phyloP scores from a whole-genome alignment of 2,329 filamentous ascomycete species.

The Cladosporium sp. region DNA sequence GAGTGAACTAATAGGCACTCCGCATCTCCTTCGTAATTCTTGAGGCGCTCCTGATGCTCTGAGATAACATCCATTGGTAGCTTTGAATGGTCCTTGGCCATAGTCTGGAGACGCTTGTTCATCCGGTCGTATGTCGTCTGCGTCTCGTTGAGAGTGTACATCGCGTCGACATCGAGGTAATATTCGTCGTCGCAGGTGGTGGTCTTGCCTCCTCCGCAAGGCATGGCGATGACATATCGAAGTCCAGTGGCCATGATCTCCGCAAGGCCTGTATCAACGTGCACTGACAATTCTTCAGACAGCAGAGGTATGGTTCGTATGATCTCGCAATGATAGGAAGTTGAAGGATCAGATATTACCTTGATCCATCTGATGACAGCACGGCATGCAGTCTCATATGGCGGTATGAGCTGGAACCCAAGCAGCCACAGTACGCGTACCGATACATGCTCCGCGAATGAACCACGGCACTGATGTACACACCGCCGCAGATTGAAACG shows the following conservation, averaged over 20 bases:
- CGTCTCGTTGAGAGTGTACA: background rate
- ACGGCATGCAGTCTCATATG: background rate
- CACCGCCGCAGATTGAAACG: background rate
- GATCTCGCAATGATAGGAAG: background rate
- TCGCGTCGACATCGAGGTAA: background rate
- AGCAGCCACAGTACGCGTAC: background rate
- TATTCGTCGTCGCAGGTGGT: background rate
- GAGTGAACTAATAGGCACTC: background rate
- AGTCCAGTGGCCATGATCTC: background rate
- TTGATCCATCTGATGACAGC: background rate
- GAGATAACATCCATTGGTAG: background rate
- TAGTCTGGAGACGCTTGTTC: background rate
- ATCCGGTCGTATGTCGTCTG: background rate
- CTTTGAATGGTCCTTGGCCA: background rate
- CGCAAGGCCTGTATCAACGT: background rate
- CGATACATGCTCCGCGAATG: background rate
- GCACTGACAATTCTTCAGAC: background rate
- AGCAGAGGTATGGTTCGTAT: background rate
- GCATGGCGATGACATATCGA: background rate
- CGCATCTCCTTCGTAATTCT: background rate
- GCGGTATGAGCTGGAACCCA: background rate
- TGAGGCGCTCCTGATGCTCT: background rate
- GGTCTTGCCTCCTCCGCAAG: background rate
- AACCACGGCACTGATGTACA: background rate
- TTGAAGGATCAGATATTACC: background rate